These are phyloP conservation scores for Capsicum rhomboideum DNA, from an alignment of 257 asterid genomes.

Conservation along the genomic window DNA sequence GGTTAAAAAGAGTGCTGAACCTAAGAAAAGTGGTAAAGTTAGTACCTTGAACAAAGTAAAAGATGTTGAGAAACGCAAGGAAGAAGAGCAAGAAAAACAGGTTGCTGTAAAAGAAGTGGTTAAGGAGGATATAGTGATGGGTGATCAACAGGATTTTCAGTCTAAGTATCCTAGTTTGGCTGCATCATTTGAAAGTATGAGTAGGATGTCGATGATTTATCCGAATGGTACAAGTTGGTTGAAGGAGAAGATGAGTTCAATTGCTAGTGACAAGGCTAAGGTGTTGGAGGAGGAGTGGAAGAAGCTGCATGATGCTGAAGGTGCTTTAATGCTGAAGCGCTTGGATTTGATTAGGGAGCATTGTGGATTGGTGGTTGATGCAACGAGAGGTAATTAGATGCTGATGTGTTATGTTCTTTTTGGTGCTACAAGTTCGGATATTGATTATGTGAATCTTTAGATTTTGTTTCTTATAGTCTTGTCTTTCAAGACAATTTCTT, in stretches of 20 bases:
- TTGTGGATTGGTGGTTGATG: slow-evolving; percentile 18
- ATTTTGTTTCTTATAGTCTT: not conserved
- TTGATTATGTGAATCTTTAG: not conserved
- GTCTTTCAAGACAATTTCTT: not conserved
- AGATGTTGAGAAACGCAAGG: not conserved
- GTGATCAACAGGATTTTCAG: slow-evolving; percentile 11
- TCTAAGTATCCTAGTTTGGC: slow-evolving; percentile 29
- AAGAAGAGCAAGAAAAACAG: not conserved
- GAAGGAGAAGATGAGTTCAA: slow-evolving; percentile 26
- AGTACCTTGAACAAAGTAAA: not conserved
- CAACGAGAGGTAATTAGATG: slow-evolving; percentile 3
- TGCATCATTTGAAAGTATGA: slow-evolving; percentile 16
- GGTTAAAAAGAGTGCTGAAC: not conserved
- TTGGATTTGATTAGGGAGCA: slow-evolving; percentile 32
- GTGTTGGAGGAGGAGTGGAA: slow-evolving; percentile 60
- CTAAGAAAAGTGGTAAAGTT: not conserved
- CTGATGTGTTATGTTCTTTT: not conserved
- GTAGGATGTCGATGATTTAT: not conserved
- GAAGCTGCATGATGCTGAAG: slow-evolving; percentile 28
- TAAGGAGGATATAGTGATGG: slow-evolving; percentile 7
- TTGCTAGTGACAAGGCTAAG: slow-evolving; percentile 36
- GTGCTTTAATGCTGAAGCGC: slow-evolving; percentile 26
- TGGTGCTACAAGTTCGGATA: not conserved
- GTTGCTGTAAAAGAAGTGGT: not conserved
- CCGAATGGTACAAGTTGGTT: slow-evolving; percentile 8